Base-by-base conservation (phyloP, 2,329 filamentous ascomycete genomes). In the Diaporthe aspalathi region DNA sequence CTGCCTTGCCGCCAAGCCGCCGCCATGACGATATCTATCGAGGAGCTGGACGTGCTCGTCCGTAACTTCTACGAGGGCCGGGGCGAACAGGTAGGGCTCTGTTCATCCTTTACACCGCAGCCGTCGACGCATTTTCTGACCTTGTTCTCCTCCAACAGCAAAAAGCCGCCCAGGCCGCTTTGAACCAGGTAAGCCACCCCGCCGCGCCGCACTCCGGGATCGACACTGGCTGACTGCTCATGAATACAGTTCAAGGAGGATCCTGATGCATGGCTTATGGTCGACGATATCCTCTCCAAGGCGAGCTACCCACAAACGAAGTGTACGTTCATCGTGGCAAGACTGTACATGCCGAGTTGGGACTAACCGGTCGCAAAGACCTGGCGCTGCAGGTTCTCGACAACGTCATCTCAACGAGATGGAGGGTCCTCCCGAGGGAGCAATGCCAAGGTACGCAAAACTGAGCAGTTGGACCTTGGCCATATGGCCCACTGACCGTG, bases 371-470 rank as follows among this genome's bases (percentile, higher is more conserved):
- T 72, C 60, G 52, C 72, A 67, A 70, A 97, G 94, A 97, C 82
- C 88, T 99, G 78, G 96, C 95, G 68, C 87, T 99, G 76, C 96
- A 99, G 84, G 95, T 99, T 76, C 90, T 99, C 75, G 96, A 99
- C 85, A 94, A 94, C 89, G 95, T 99, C 76, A 98, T 99, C 81
- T 94, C 95, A 91, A 99, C 96, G 76, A 92, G 96, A 86, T 99
- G 96, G 97, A 99, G 98, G 86, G 94, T 98, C 72, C 86, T 99
- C 74, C 96, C 96, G 67, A 91, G 94, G 79, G 95, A 98, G 76
- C 96, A 99, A 84, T 98, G 96, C 83, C 92, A 96, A 88, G 94
- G 94, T 93, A 82, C 71, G 86, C 22, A 38, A 49, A 14, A 11
- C 32, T 27, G 35, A 49, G 32, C 11, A n/a, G 50, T 22, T 27